Evolutionary conservation across 306 rosid species (phyloP).

Genomic region (Cajanus cajan): DNA sequence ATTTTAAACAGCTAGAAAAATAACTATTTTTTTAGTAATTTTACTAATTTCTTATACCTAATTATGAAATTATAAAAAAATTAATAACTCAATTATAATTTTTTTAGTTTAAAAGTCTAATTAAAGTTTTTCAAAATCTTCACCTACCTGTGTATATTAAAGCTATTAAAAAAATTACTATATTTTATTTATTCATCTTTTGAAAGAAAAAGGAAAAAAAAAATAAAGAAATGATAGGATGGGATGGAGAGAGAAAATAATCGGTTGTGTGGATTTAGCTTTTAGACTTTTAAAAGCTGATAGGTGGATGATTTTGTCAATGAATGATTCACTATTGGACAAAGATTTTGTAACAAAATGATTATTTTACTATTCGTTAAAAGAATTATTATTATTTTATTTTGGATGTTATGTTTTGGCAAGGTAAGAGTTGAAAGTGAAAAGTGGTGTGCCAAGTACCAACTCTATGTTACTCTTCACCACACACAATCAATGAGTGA

Average conservation of each 20-base stretch:
- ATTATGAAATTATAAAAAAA: too few relatives aligned
- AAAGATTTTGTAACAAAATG: constrained; percentile 40
- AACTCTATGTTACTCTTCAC: constrained; percentile 49
- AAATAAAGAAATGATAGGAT: background rate
- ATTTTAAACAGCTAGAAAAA: too few relatives aligned
- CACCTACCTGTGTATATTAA: background rate
- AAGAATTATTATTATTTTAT: background rate
- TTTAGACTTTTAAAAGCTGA: constrained; percentile 30
- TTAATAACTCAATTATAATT: too few relatives aligned
- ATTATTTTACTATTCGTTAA: background rate
- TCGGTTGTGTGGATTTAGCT: constrained; percentile 12
- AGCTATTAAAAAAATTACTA: background rate
- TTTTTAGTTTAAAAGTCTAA: too few relatives aligned
- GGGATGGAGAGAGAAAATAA: constrained; percentile 21
- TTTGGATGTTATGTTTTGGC: background rate
- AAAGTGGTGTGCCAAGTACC: constrained; percentile 45
- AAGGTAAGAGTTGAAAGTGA: constrained; percentile 44
- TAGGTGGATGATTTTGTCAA: constrained; percentile 36
- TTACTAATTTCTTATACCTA: too few relatives aligned
- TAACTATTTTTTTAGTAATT: too few relatives aligned
- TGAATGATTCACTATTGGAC: constrained; percentile 26
- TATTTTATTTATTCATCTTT: background rate
- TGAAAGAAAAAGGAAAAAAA: background rate
- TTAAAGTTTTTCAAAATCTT: too few relatives aligned
- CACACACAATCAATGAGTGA: constrained; percentile 43